These are phyloP conservation scores for Moricandia arvensis DNA, from an alignment of 345 rosid species.

Conservation along the genomic window DNA sequence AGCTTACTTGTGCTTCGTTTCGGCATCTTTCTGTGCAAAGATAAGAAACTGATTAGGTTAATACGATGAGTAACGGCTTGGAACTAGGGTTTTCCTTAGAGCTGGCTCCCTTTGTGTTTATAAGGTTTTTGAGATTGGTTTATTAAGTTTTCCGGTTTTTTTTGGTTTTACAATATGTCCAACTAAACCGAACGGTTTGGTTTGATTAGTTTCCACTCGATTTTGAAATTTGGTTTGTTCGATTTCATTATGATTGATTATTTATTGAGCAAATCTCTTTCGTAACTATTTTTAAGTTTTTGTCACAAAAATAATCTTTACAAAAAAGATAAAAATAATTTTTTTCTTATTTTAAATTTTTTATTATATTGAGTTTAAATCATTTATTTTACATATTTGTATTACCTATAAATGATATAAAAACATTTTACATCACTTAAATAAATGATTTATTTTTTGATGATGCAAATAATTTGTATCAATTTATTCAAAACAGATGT, in stretches of 20 bases:
- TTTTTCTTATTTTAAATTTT: too few species aligned
- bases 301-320: too few species aligned
- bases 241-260: neutral
- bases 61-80: neutral
- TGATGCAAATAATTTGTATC: too few species aligned
- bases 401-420: too few species aligned
- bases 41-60: neutral
- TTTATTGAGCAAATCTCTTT: too few species aligned
- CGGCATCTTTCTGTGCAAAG: conserved; percentile 47
- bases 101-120: neutral
- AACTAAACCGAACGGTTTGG: neutral
- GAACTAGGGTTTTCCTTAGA: conserved; percentile 35
- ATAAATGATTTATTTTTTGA: too few species aligned
- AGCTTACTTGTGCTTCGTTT: conserved; percentile 75
- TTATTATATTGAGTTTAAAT: too few species aligned
- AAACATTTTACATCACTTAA: too few species aligned
- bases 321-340: too few species aligned
- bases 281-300: too few species aligned
- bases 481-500: too few species aligned
- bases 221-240: neutral
- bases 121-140: neutral
- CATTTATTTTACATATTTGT: too few species aligned
- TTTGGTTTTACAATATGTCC: neutral
- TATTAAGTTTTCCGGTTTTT: neutral
- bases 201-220: neutral